Base-by-base conservation (phyloP, 345 rosid species). In the Citropsis articulata region DNA sequence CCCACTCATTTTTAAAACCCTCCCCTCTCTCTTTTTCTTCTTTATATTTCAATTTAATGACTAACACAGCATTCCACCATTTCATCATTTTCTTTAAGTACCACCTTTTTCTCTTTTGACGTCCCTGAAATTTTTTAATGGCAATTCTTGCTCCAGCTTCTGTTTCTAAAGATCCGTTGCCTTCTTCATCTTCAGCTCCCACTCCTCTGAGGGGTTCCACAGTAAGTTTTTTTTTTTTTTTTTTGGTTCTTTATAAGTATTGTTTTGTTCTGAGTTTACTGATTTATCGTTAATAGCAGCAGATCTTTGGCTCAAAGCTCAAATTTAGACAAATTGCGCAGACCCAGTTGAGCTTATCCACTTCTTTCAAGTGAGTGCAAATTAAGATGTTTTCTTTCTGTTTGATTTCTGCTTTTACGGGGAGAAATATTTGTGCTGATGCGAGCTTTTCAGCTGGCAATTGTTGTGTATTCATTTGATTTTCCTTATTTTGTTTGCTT, bases 311-410 rank as follows among this genome's bases (percentile, higher is more conserved):
- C 60, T 77, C 78, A 27, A 78, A 75, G 76, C 66, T 36, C 61
- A 78, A 79, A 50, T 65, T 36, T 21, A 79, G 83, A 57, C 79
- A 75, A 81, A 69, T 71, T 66, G 84, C 78, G 80, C 77, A 30
- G 24, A 78, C 86, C 86, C 86, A 33, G 21, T 73, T 80, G 68
- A 80, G 77, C 69, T 78, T 82, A 28, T 55, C 73, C 22, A 35
- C 83, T 77, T 76, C 77, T 82, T 77, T 42, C 28, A 86, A 82
- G 92, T 89, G 76, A 82, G 83, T 75, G 28, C n/a, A 16, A 0
- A 31, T 30, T 64, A 64, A n/a, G 57, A 16, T 67, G 16, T n/a
- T 22, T 3, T 25, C 33, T 68, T 24, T 65, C 50, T 42, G 24
- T 56, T 40, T 19, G 21, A 75, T 72, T 31, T 75, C 36, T 72